A percentile compares a stretch with the other conserved stretches of the same genome.
These are phyloP conservation scores for Boletus vermiculosoides DNA, from an alignment of 768 basidiomycete genomes.

Conservation along the genomic window DNA sequence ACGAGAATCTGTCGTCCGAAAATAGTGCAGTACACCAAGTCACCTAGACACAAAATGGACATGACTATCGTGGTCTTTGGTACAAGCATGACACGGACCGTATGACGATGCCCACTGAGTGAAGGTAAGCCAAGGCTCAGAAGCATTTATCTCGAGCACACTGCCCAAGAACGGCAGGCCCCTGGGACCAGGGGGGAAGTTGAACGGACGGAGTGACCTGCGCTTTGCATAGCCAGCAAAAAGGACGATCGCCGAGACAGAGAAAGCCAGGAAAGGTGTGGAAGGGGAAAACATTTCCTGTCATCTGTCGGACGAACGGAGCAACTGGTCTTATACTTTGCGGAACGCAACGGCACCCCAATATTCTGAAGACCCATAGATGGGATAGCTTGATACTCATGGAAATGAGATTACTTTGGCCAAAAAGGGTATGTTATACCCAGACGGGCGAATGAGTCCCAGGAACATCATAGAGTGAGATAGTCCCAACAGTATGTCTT, in stretches of 20 bases:
- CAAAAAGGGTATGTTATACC: not conserved
- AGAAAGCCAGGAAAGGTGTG: conserved; percentile 5
- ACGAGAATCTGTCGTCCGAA: conserved; percentile 35
- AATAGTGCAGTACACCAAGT: conserved; percentile 31
- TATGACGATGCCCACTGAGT: conserved; percentile 29
- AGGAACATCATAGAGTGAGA: not conserved
- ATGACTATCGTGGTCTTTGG: not conserved
- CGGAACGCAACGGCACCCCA: not conserved
- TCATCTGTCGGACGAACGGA: not conserved
- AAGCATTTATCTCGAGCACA: conserved; percentile 24
- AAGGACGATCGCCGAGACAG: conserved; percentile 10
- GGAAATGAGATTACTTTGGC: conserved; percentile 5
- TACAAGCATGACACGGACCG: conserved; percentile 15
- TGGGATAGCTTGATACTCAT: conserved; percentile 6
- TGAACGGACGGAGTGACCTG: conserved; percentile 2
- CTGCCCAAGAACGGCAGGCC: conserved; percentile 33
- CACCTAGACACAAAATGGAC: conserved; percentile 19
- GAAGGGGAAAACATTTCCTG: conserved; percentile 8
- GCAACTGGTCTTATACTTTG: conserved; percentile 17
- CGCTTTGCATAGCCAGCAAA: conserved; percentile 11
- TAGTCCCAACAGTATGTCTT: not conserved
- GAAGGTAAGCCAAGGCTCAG: conserved; percentile 35
- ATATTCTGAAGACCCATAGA: conserved; percentile 1
- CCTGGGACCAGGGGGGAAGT: conserved; percentile 31
- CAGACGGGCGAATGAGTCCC: not conserved